Evolutionary conservation across 1,284 basidiomycete genomes (phyloP).

Genomic region (Singerocomus rubriflavus): DNA sequence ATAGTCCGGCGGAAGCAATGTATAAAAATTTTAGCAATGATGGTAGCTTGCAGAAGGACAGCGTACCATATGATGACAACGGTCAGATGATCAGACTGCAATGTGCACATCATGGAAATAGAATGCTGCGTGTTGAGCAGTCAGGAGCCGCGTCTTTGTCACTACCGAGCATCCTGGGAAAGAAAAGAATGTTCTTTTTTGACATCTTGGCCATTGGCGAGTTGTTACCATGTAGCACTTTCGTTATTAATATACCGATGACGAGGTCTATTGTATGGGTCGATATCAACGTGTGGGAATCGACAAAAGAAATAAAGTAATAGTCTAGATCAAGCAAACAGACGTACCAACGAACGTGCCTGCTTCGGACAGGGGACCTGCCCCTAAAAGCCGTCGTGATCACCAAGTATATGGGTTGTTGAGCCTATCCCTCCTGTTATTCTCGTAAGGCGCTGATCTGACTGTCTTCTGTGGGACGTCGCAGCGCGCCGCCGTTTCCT

Average conservation of each 20-base stretch:
- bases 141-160: not conserved
- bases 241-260: too few relatives aligned
- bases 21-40: conserved; percentile 8
- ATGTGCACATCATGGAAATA: not conserved
- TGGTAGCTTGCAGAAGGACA: not conserved
- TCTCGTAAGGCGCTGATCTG: too few relatives aligned
- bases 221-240: not conserved
- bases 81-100: not conserved
- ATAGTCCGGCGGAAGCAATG: not conserved
- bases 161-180: not conserved
- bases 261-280: not conserved
- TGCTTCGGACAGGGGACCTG: too few relatives aligned
- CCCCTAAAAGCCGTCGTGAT: too few relatives aligned
- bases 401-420: too few relatives aligned
- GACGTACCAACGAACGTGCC: conserved; percentile 9
- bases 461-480: too few relatives aligned
- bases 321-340: not conserved
- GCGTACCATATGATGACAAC: conserved; percentile 8
- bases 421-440: too few relatives aligned
- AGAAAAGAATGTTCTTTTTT: not conserved
- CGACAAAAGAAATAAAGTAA: too few relatives aligned
- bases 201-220: not conserved
- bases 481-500: too few relatives aligned
- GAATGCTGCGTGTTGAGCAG: not conserved
- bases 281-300: too few relatives aligned